phyloP scores from a whole-genome alignment of 352 stramenopile species.

The Phytophthora uliginosa region DNA sequence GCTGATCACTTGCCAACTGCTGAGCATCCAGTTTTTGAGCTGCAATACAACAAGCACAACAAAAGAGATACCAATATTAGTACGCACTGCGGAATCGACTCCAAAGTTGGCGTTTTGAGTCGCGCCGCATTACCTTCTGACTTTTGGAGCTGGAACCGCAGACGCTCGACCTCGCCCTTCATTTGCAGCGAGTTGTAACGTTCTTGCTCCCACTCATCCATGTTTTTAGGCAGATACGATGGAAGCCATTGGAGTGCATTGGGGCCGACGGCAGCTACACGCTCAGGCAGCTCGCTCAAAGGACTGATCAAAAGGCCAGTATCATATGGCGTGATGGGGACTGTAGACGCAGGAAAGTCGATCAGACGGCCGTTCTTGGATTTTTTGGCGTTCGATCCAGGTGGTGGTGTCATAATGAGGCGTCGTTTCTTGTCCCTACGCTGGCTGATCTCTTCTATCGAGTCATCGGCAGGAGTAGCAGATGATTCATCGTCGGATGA shows the following conservation, averaged over 20 bases:
- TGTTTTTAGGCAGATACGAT: constrained; percentile 74
- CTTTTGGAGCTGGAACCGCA: constrained; percentile 79
- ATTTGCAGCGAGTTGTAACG: constrained; percentile 79
- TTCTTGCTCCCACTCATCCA: constrained; percentile 84
- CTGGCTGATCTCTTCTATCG: constrained; percentile 17
- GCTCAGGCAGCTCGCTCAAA: constrained; percentile 72
- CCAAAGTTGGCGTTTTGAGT: background rate
- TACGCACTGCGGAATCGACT: background rate
- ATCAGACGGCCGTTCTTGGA: constrained; percentile 62
- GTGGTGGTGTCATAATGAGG: constrained; percentile 62
- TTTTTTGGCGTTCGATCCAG: constrained; percentile 49
- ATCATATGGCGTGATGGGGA: constrained; percentile 76
- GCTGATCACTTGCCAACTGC: constrained; percentile 77
- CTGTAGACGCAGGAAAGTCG: constrained; percentile 73
- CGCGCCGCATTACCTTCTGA: constrained; percentile 57
- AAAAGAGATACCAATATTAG: background rate
- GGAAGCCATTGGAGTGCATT: constrained; percentile 79
- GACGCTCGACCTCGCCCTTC: constrained; percentile 82
- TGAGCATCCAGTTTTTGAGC: constrained; percentile 82
- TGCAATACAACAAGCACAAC: constrained; percentile 22
- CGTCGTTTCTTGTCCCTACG: constrained; percentile 67
- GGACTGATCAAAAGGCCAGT: constrained; percentile 75
- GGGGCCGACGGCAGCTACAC: constrained; percentile 71
- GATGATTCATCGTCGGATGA: constrained; percentile 45
- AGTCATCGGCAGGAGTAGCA: constrained; percentile 25